Percentiles rank a stretch among this genome's conserved stretches.
Evolutionary conservation across 176 grass and related monocot genomes (phyloP).

Genomic region (Zoysia pacifica): DNA sequence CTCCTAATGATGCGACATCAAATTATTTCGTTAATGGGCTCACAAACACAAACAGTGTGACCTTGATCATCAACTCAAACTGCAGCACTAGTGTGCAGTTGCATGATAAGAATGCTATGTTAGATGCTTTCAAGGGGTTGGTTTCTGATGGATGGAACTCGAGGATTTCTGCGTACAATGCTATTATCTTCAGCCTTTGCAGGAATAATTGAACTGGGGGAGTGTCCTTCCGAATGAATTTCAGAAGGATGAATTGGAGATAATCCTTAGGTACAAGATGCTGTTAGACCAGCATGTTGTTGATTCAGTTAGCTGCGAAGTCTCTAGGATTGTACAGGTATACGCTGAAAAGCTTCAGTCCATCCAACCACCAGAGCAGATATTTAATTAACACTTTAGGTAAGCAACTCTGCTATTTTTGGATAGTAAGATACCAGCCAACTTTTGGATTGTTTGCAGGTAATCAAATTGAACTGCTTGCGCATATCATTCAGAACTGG

Average conservation of each 20-base stretch:
- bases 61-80: slow-evolving; percentile 38
- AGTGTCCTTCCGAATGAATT: slow-evolving; percentile 55
- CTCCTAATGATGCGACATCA: slow-evolving; percentile 72
- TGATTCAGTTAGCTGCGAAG: slow-evolving; percentile 38
- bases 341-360: slow-evolving; percentile 27
- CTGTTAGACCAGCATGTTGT: slow-evolving; percentile 53
- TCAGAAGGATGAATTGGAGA: slow-evolving; percentile 52
- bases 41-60: slow-evolving; percentile 42
- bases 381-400: too few relatives aligned
- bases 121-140: slow-evolving; percentile 59
- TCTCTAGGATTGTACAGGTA: slow-evolving; percentile 27
- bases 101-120: slow-evolving; percentile 42
- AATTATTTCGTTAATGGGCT: slow-evolving; percentile 75
- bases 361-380: slow-evolving; percentile 13
- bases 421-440: too few relatives aligned
- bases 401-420: too few relatives aligned
- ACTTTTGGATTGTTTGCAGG: too few relatives aligned
- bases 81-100: slow-evolving; percentile 32
- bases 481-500: too few relatives aligned
- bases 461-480: too few relatives aligned
- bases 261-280: slow-evolving; percentile 43
- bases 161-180: slow-evolving; percentile 67
- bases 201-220: slow-evolving; percentile 62
- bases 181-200: slow-evolving; percentile 75
- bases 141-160: slow-evolving; percentile 58